phyloP scores from a whole-genome alignment of 345 rosid species.

The Bruguiera gymnorhiza region DNA sequence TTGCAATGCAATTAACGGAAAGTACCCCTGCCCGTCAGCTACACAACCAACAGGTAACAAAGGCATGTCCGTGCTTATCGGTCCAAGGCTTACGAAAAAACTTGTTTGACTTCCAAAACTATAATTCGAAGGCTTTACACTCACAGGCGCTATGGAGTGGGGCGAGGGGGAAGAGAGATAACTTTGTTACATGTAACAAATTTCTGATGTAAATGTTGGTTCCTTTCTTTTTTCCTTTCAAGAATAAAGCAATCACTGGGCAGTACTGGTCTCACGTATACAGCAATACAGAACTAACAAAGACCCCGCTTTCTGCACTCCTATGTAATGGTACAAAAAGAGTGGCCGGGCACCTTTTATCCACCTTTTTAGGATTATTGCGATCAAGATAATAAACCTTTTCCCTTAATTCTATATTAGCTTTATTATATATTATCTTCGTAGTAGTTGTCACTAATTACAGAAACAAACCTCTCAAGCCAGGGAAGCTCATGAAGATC shows the following conservation, averaged over 20 bases:
- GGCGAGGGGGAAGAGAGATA: neutral
- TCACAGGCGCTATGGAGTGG: no score
- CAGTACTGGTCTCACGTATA: constrained; percentile 6
- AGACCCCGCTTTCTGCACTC: constrained; percentile 19
- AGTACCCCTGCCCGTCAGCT: no score
- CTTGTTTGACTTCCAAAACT: no score
- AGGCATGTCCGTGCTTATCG: no score
- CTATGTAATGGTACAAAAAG: constrained; percentile 23
- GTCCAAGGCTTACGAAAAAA: no score
- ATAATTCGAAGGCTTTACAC: no score
- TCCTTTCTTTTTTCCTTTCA: constrained; percentile 25
- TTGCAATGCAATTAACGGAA: no score
- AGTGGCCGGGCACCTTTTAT: constrained; percentile 49
- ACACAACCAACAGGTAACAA: no score
- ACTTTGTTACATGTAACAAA: constrained; percentile 21
- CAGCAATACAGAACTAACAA: constrained; percentile 16
- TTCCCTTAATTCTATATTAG: constrained; percentile 14
- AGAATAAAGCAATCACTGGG: constrained; percentile 26
- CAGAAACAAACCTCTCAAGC: constrained; percentile 98
- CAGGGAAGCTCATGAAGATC: constrained; percentile 97
- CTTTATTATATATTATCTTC: constrained; percentile 72
- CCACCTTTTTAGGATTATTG: constrained; percentile 16
- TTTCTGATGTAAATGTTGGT: constrained; percentile 12
- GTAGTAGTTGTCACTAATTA: constrained; percentile 87
- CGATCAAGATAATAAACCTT: constrained; percentile 13